These are phyloP conservation scores for Nasturtium officinale DNA, from an alignment of 345 rosid species.

Conservation along the genomic window DNA sequence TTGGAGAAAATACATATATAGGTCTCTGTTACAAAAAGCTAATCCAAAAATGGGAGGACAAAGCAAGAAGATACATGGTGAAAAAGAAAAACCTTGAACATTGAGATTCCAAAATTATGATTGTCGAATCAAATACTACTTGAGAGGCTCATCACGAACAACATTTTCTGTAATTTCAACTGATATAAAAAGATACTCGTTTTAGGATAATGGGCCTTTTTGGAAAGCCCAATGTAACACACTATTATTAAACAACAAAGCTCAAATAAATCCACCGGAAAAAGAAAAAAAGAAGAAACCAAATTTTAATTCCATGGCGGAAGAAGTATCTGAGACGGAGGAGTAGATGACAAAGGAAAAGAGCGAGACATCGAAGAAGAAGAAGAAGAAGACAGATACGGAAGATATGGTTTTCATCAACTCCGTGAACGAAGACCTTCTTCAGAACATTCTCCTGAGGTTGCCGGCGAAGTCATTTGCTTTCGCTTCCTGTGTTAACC, in stretches of 20 bases:
- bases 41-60: too few species aligned
- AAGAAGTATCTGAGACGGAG: background rate
- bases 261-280: background rate
- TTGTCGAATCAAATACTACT: too few species aligned
- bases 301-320: too few species aligned
- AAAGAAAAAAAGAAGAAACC: too few species aligned
- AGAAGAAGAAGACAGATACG: constrained; percentile 28
- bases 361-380: constrained; percentile 31
- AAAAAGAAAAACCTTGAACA: too few species aligned
- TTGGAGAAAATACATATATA: too few species aligned
- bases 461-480: constrained; percentile 43
- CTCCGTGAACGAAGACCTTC: constrained; percentile 39
- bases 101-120: too few species aligned
- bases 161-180: too few species aligned
- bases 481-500: constrained; percentile 42
- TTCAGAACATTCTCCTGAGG: constrained; percentile 29
- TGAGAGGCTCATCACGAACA: too few species aligned
- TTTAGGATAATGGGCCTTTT: background rate
- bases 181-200: background rate
- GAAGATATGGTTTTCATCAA: constrained; percentile 13
- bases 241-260: background rate
- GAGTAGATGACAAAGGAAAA: constrained; percentile 12
- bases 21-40: too few species aligned
- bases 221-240: background rate
- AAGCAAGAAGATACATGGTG: too few species aligned